phyloP scores from a whole-genome alignment of 106 monocot genomes.

The Amphibolis antarctica region DNA sequence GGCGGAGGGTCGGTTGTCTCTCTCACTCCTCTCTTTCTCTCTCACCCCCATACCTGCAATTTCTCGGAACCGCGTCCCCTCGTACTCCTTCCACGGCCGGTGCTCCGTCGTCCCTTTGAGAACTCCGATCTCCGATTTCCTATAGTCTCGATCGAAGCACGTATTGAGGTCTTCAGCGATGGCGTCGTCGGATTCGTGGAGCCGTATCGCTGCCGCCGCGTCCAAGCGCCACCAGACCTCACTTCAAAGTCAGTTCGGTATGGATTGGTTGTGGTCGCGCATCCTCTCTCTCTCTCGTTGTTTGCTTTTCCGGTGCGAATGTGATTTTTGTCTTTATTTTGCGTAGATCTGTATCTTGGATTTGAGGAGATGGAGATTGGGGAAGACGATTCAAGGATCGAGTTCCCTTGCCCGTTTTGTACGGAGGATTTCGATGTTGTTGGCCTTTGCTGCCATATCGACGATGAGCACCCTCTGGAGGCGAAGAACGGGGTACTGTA shows the following conservation, averaged over 20 bases:
- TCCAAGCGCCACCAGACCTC: slow-evolving; percentile 50
- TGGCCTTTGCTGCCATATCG: slow-evolving; percentile 79
- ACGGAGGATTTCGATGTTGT: slow-evolving; percentile 66
- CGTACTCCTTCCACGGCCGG: background rate
- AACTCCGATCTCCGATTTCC: too few species aligned
- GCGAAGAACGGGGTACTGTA: slow-evolving; percentile 64
- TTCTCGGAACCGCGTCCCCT: background rate
- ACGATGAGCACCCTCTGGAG: slow-evolving; percentile 76
- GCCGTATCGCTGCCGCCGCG: slow-evolving; percentile 29
- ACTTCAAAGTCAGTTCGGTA: slow-evolving; percentile 50
- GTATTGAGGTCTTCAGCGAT: background rate
- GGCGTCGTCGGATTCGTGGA: slow-evolving; percentile 67
- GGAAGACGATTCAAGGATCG: slow-evolving; percentile 41
- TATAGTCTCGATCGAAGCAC: background rate
- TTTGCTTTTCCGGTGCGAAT: slow-evolving; percentile 4
- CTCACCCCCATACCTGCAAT: background rate
- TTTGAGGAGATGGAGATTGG: slow-evolving; percentile 56
- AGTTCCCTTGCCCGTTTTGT: slow-evolving; percentile 77
- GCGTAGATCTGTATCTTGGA: slow-evolving; percentile 53
- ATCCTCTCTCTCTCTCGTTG: background rate
- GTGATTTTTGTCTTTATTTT: slow-evolving; percentile 9
- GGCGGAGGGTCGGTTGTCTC: background rate
- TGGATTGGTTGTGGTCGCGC: background rate
- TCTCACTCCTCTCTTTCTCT: too few species aligned
- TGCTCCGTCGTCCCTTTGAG: too few species aligned